Base-by-base conservation (phyloP, 352 stramenopile genomes). In the Saprolegnia parasitica region DNA sequence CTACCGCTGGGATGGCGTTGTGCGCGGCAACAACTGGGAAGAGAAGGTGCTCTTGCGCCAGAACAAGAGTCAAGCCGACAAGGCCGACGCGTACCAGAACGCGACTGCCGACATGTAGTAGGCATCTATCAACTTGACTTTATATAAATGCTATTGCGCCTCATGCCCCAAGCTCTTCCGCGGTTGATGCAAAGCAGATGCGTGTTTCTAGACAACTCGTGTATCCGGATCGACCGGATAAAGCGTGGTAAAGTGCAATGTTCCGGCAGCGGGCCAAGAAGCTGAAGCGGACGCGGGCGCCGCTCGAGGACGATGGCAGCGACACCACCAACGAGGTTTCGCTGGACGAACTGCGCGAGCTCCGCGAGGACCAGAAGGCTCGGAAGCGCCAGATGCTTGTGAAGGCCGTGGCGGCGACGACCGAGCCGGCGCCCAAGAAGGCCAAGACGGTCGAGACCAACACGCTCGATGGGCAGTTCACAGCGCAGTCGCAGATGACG, bases 1-100 rank as follows among this genome's bases (percentile, higher is more conserved):
- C 23, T 99, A 99, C 79, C 87, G 96, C n/a, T 99, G 97, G 97
- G 96, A 99, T 77, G 97, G 96, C 35, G 88, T 98, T 55, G 96
- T 99, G 72, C 86, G 96, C 18, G 91, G 96, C 32, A 99, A 97
- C 65, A 94, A 90, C 26, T 99, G 97, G 84, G 97, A 99, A 70
- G 89, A 97, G 63, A 96, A 93, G 74, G 77, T 98, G 0, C 79
- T 98, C 74, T 80, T 90, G 67, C 78, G 79, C n/a, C 76, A 86
- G 68, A 95, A 92, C 71, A 77, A 77, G 0, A 78, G 80, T 39
- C 72, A 78, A 39, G 86, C 86, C 5, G 64, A 74, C 0, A 87
- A 74, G 56, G 84, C 91, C 67, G 84, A 95, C 61, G 80, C 84
- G 35, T 95, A 95, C 76, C 81, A 82, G 50, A 91, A 89, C 52